Evolutionary conservation across 192 early-diverging fungal genomes (phyloP).

Genomic region (Polychytrium aggregatum): DNA sequence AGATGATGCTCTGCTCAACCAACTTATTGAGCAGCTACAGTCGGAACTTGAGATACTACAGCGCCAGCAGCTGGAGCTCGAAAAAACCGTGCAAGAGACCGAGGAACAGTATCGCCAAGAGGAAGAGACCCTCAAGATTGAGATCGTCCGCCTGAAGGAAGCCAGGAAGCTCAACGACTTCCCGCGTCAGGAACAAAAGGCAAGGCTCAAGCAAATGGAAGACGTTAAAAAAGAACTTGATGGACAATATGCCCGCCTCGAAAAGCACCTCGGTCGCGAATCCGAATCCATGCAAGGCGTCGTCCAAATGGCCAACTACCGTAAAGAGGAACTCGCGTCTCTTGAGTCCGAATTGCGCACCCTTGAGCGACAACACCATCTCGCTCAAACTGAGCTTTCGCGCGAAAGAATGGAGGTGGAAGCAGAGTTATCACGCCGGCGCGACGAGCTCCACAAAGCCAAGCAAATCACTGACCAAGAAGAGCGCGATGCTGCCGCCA

Average conservation of each 20-base stretch:
- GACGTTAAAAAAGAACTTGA: conserved; percentile 5
- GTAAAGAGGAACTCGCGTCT: conserved; percentile 6
- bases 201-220: conserved; percentile 13
- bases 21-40: background rate
- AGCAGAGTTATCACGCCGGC: background rate
- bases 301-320: background rate
- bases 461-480: background rate
- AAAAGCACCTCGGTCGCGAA: background rate
- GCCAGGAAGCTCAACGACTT: conserved; percentile 6
- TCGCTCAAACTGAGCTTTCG: background rate
- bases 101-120: conserved; percentile 11
- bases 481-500: background rate
- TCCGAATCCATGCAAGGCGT: background rate
- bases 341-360: conserved; percentile 5
- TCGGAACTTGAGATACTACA: conserved; percentile 7
- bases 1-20: too few relatives aligned
- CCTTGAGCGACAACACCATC: too few relatives aligned
- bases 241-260: background rate
- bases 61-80: conserved; percentile 1
- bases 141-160: conserved; percentile 6
- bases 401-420: background rate
- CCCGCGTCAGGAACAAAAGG: conserved; percentile 9
- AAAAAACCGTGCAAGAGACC: conserved; percentile 2
- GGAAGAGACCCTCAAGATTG: conserved; percentile 6
- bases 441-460: background rate